Evolutionary conservation across 139 green algal genomes (phyloP).

Genomic region (Asterochloris sp.): DNA sequence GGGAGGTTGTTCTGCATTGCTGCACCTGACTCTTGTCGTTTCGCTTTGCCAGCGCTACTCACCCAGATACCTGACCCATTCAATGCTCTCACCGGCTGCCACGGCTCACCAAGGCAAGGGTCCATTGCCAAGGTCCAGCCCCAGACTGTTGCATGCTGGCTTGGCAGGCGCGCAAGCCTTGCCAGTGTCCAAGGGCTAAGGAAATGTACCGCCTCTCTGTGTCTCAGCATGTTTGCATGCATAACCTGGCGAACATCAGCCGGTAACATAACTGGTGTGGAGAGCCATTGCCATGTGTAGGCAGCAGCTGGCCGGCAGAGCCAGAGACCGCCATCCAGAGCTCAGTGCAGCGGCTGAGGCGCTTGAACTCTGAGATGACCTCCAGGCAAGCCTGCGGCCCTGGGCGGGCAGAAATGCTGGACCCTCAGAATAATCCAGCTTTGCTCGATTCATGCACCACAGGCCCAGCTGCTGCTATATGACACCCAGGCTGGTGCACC

Average conservation of each 20-base stretch:
- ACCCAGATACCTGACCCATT: neutral
- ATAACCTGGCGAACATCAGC: neutral
- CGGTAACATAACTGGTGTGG: neutral
- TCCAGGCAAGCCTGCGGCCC: no score
- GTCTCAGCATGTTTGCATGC: neutral
- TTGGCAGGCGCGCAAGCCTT: neutral
- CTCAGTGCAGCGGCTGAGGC: slow-evolving; percentile 11
- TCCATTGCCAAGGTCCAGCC: neutral
- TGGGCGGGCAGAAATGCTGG: no score
- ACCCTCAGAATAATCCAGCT: no score
- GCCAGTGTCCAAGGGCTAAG: neutral
- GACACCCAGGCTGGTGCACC: no score
- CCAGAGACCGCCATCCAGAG: slow-evolving; percentile 8
- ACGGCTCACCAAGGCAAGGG: neutral
- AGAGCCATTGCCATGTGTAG: neutral
- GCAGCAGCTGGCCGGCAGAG: neutral
- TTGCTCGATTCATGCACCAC: no score
- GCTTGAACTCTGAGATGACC: slow-evolving; percentile 9
- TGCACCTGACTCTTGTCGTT: neutral
- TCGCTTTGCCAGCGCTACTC: neutral
- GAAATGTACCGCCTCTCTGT: neutral
- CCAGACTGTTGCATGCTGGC: neutral
- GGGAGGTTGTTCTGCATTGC: neutral
- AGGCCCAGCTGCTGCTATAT: no score
- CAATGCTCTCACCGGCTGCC: neutral